These are phyloP conservation scores for Leishmania braziliensis DNA, from an alignment of 208 protist genomes.

Conservation along the genomic window DNA sequence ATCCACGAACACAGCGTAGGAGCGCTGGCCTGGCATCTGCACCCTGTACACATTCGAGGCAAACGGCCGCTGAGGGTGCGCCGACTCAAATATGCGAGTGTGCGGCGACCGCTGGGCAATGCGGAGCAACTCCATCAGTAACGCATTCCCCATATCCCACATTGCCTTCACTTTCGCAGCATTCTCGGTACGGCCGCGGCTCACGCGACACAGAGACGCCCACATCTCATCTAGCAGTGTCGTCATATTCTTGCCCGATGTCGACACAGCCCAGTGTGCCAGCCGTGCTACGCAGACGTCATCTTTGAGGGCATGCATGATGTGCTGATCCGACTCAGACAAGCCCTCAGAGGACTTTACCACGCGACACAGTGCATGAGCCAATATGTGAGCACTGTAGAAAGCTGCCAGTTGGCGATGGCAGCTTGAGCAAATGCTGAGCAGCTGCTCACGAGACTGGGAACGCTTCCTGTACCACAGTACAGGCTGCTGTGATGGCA, in stretches of 20 bases:
- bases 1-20: slow-evolving; percentile 79
- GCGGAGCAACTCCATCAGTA: slow-evolving; percentile 45
- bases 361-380: slow-evolving; percentile 18
- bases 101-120: slow-evolving; percentile 53
- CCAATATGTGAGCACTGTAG: slow-evolving; percentile 20
- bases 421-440: slow-evolving; percentile 12
- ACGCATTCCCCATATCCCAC: slow-evolving; percentile 21
- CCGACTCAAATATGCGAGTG: slow-evolving; percentile 68
- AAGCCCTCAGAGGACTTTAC: slow-evolving; percentile 11
- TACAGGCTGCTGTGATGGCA: slow-evolving; percentile 24
- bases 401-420: slow-evolving; percentile 29
- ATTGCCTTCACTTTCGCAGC: slow-evolving; percentile 14
- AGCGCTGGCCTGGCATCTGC: slow-evolving; percentile 41
- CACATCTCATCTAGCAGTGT: slow-evolving; percentile 27
- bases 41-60: slow-evolving; percentile 63
- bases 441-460: slow-evolving; percentile 24
- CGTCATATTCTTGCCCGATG: slow-evolving; percentile 2
- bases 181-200: not conserved
- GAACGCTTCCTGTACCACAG: slow-evolving; percentile 27
- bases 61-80: slow-evolving; percentile 66
- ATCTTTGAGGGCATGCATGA: slow-evolving; percentile 19
- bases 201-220: slow-evolving; percentile 9
- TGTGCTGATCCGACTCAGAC: slow-evolving; percentile 11
- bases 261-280: slow-evolving; percentile 28
- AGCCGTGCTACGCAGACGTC: slow-evolving; percentile 21